phyloP scores from a whole-genome alignment of 257 asterid species.

The Solanum infundibuliforme region DNA sequence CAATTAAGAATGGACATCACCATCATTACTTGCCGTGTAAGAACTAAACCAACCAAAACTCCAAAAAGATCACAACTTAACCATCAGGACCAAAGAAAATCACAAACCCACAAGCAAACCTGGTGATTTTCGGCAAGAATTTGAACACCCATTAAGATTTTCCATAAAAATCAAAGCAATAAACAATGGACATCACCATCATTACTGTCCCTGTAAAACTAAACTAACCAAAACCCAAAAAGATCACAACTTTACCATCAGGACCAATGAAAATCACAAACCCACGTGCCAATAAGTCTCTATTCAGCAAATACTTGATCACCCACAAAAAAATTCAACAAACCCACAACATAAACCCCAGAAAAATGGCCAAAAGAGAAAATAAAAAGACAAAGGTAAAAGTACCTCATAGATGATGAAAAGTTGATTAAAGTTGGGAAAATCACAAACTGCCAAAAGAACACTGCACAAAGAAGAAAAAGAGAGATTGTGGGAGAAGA shows the following conservation, averaged over 20 bases:
- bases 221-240: background rate
- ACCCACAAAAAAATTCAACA: background rate
- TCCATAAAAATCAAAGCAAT: background rate
- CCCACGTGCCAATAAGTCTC: background rate
- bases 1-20: background rate
- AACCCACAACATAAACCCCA: background rate
- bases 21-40: background rate
- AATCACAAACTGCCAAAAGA: constrained; percentile 1
- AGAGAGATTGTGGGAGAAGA: constrained; percentile 1
- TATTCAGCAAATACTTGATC: background rate
- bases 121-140: background rate
- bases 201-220: background rate
- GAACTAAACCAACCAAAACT: background rate
- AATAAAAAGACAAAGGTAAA: background rate
- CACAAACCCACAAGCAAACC: background rate
- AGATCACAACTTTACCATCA: background rate
- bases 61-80: constrained; percentile 1
- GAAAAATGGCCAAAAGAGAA: background rate
- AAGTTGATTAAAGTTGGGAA: background rate
- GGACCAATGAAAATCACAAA: background rate
- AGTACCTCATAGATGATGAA: constrained; percentile 36
- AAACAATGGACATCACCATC: background rate
- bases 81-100: background rate
- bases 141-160: background rate
- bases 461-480: constrained; percentile 6